phyloP scores from a whole-genome alignment of 345 rosid species.

The Eucalyptus erythrocorys region DNA sequence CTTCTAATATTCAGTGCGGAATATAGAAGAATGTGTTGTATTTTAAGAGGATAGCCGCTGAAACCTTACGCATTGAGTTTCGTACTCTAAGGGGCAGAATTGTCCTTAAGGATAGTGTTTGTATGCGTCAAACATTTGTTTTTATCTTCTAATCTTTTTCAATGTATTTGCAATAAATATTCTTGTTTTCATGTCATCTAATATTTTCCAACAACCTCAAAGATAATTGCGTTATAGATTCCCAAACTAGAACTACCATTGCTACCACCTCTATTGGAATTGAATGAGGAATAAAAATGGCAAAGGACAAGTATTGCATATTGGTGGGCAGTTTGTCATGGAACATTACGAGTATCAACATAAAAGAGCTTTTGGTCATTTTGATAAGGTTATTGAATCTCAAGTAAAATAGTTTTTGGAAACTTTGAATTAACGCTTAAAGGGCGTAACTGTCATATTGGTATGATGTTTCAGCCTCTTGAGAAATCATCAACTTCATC shows the following conservation, averaged over 20 bases:
- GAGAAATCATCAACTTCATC: neutral
- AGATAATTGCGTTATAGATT: neutral
- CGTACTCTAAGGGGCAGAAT: rapidly evolving
- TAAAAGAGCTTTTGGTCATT: neutral
- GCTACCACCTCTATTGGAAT: neutral
- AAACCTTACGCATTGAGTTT: rapidly evolving
- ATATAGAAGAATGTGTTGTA: too few relatives aligned
- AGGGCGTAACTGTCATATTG: neutral
- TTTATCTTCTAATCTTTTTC: too few relatives aligned
- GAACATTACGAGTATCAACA: rapidly evolving
- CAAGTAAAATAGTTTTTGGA: neutral
- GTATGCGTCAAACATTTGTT: too few relatives aligned
- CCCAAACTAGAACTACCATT: neutral
- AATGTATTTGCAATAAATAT: too few relatives aligned
- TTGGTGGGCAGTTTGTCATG: neutral
- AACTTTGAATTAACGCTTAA: neutral
- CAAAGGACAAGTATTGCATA: neutral
- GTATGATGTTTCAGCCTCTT: neutral
- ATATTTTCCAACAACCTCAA: neutral
- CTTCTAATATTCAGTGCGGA: rapidly evolving
- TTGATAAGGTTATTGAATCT: neutral
- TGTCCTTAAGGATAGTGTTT: rapidly evolving
- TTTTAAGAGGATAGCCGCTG: rapidly evolving
- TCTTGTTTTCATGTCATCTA: neutral
- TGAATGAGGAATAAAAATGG: neutral